These are phyloP conservation scores for Umbelopsis sp. DNA, from an alignment of 192 early-diverging fungal genomes.

Conservation along the genomic window DNA sequence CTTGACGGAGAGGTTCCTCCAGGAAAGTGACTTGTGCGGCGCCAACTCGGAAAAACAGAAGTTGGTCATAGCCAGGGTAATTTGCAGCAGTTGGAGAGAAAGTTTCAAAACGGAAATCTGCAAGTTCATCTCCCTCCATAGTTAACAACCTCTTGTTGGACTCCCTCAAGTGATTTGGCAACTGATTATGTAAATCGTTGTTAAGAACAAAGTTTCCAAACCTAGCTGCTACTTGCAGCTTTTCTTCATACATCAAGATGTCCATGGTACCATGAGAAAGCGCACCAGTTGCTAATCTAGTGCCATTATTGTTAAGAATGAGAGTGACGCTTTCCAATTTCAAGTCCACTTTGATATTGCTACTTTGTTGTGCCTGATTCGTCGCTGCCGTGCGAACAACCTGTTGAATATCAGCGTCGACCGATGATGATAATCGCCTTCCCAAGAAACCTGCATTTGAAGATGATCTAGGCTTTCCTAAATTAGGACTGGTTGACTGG, in stretches of 20 bases:
- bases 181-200: slow-evolving; percentile 54
- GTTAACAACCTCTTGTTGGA: slow-evolving; percentile 61
- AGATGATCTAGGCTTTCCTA: slow-evolving; percentile 4
- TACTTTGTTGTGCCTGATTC: slow-evolving; percentile 37
- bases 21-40: slow-evolving; percentile 82
- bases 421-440: neutral
- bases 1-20: slow-evolving; percentile 69
- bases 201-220: slow-evolving; percentile 72
- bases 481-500: neutral
- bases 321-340: slow-evolving; percentile 80
- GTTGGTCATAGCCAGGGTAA: slow-evolving; percentile 88
- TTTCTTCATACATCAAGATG: slow-evolving; percentile 62
- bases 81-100: slow-evolving; percentile 52
- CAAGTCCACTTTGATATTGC: slow-evolving; percentile 77
- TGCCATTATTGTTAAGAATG: slow-evolving; percentile 80
- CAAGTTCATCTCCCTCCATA: slow-evolving; percentile 88
- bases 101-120: slow-evolving; percentile 88
- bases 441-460: neutral
- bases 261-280: slow-evolving; percentile 75
- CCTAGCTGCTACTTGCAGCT: slow-evolving; percentile 65
- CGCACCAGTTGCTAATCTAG: slow-evolving; percentile 70
- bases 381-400: slow-evolving; percentile 5
- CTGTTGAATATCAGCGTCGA: slow-evolving; percentile 11
- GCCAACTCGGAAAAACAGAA: slow-evolving; percentile 74
- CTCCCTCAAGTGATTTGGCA: slow-evolving; percentile 49